Percentiles rank a stretch among this genome's conserved stretches.
Evolutionary conservation across 2,329 filamentous ascomycete species (phyloP).

Genomic region (Penicillium rolfsii): DNA sequence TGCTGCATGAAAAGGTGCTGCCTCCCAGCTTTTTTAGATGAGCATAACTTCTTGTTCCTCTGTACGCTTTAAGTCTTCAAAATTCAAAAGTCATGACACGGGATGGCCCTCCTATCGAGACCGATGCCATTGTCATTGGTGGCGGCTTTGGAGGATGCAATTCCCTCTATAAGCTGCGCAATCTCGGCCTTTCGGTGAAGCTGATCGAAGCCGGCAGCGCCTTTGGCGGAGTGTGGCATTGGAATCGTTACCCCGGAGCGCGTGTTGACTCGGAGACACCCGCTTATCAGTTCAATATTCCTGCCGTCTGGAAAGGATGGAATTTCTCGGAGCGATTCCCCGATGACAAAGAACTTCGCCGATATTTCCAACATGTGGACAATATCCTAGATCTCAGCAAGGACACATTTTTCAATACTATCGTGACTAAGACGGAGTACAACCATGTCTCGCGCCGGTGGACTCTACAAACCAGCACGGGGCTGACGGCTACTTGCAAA

Average conservation of each 20-base stretch:
- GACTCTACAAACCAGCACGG: constrained; percentile 50
- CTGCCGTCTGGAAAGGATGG: constrained; percentile 52
- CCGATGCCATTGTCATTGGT: constrained; percentile 47
- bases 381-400: constrained; percentile 49
- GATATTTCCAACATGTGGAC: constrained; percentile 53
- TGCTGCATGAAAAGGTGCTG: neutral
- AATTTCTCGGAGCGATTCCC: constrained; percentile 46
- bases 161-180: constrained; percentile 43
- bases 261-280: constrained; percentile 54
- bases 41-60: neutral
- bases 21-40: neutral
- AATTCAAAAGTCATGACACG: constrained; percentile 8
- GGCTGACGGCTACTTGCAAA: constrained; percentile 43
- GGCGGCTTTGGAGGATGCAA: constrained; percentile 46
- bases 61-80: neutral
- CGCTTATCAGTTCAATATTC: constrained; percentile 58
- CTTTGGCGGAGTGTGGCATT: constrained; percentile 52
- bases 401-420: constrained; percentile 51
- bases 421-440: constrained; percentile 48
- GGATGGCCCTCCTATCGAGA: constrained; percentile 6
- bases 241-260: constrained; percentile 51
- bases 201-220: constrained; percentile 44
- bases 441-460: constrained; percentile 45
- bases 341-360: constrained; percentile 40
- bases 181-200: constrained; percentile 42